Evolutionary conservation across 1,139 yeast species (phyloP), one percentile per base, ranked within the genome.

Genomic region (Candida buenavistaensis): DNA sequence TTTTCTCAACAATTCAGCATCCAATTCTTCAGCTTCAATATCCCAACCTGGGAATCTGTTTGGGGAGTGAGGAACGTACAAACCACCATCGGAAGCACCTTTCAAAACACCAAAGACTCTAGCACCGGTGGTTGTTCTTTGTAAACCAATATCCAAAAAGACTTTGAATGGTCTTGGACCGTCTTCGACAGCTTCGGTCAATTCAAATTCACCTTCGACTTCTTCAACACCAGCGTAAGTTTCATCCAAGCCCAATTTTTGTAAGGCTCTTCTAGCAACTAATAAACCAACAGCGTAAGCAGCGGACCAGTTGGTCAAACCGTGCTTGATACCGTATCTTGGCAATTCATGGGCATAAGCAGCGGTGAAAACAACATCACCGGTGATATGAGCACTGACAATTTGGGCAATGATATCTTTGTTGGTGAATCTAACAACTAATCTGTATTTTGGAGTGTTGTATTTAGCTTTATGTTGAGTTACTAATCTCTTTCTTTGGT

Each of bases 41-140:
- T 92, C 99, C 95, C 92, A 92, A 78, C 98, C 99, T 75, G 99
- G 99, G 96, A 90, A 92, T 85, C 98, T 90, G 83, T 90, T 90
- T 67, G 96, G 86, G 59, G 96, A 88, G 90, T 92, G 99, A 57
- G 99, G 99, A 68, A 92, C 80, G 90, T 86, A 88, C 64, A 92
- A 80, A 64, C 99, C 99, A 86, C 98, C 99, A 72, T 92, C 99
- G 50, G 97, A 90, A 67, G 98, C 98, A 86, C 99, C 99, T 85
- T 92, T 92, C 69, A 94, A 80, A 67, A 90, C 97, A 86, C 97
- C 99, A 64, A 92, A 92, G 70, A 92, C 81, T 77, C 96, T 88
- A 68, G 97, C 97, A 88, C 99, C 99, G 63, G 97, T 90, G 78
- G 99, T 92, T 77, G 99, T 89, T 84, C 99, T 92, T 77, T 90